Evolutionary conservation across 306 rosid species (phyloP), one percentile per base, ranked within the genome.

Genomic region (Gynostemma pentaphyllum): DNA sequence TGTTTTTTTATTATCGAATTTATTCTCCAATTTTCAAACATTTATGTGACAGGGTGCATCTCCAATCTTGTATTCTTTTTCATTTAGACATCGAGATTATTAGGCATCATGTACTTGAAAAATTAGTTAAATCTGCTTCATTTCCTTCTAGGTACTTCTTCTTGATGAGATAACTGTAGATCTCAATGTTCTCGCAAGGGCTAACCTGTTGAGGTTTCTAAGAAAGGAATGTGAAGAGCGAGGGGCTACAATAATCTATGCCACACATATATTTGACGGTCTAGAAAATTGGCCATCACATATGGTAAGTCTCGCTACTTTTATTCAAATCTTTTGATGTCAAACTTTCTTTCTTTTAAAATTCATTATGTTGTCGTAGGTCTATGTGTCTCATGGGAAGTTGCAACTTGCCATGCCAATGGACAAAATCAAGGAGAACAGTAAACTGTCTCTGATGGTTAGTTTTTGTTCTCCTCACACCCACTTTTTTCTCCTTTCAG

Each of bases 161-260:
- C 96, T 92, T 8, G 98, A 92, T 70, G 98, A 88, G 85, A 92
- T 92, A 74, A 92, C 98, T 11, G 98, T 92, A 44, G 98, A 92
- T 81, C 96, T 92, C 44, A 95, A 92, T 68, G 98, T 92, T 71
- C 92, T 92, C 27, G 95, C 96, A 24, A 83, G 98, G 82, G 96
- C 98, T 52, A 90, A 84, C 76, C 98, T 92, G 44, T 72, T 92
- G 44, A 82, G 15, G 77, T 88, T 92, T 68, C 69, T 92, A 45
- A 86, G 40, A 66, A 92, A 82, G 79, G 98, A 92, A 83, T 88
- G 98, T 57, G 90, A 79, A 2, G 98, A 83, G 75, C 78, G 90
- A 63, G 92, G 96, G 22, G 95, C 92, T 42, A 85, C 98, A 19
- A 83, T 92, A 61, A 92, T 92, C 30, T 92, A 92, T 45, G 96